Base-by-base conservation (phyloP, 768 basidiomycete genomes). In the Trametopsis cervina region DNA sequence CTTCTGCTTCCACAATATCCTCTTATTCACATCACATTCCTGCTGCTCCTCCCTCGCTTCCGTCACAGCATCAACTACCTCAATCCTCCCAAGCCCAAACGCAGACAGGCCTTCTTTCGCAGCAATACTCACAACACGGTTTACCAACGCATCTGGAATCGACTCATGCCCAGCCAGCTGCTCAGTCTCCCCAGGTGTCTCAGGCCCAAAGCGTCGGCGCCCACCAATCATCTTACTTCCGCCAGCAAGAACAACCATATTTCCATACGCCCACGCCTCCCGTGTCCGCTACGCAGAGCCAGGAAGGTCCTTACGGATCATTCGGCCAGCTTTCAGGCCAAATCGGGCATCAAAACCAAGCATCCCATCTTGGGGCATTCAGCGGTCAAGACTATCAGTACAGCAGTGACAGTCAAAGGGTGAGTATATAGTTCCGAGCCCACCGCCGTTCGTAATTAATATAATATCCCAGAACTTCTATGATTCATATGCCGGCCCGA, bases 241-340 rank as follows among this genome's bases (percentile, higher is more conserved):
- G 85, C 45, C 83, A 85, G 58, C 72, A 73, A 10, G 82, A 87
- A 6, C 62, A 74, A 2, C 83, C 82, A 4, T 89, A 87, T 64
- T 87, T 85, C 74, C 84, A 89, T 58, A 73, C 83, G 0, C 78
- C 84, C 6, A 89, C 88, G 2, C 88, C 87, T 18, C 85, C 87
- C 47, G 52, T 53, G 3, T 53, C 52, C 23, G 80, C 77, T 15
- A 66, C 67, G 22, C 83, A 82, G 57, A 67, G 69, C 15, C 85
- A 87, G 52, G 74, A 78, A 42, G 81, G 69, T 46, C 69, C 78
- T 4, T 85, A 85, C 56, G 74, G 78, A 36, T 66, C 79, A 1
- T 86, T 88, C 57, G 80, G 83, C n/a, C 81, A 83, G 63, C 72
- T 62, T 21, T 46, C 59, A n/a, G 59, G 57, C 4, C 79, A 81